A percentile compares a stretch with the other conserved stretches of the same genome.
These are phyloP conservation scores for Ganoderma sinense DNA, from an alignment of 1,284 basidiomycete species.

Conservation along the genomic window DNA sequence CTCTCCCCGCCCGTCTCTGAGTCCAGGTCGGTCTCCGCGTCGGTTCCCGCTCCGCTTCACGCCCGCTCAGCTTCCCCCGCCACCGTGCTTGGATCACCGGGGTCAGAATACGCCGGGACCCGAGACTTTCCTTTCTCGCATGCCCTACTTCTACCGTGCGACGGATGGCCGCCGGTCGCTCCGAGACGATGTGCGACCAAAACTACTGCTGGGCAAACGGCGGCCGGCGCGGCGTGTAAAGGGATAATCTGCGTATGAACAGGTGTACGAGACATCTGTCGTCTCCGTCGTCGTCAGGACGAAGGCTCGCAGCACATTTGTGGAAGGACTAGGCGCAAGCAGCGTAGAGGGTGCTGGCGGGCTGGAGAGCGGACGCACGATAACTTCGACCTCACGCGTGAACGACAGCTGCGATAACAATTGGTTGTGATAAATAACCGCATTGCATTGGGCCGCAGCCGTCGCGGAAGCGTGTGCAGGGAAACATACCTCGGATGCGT, in stretches of 20 bases:
- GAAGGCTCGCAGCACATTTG: constrained; percentile 77
- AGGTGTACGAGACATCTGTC: constrained; percentile 64
- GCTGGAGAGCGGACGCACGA: constrained; percentile 91
- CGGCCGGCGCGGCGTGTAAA: constrained; percentile 67
- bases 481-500: constrained; percentile 81
- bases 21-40: constrained; percentile 76
- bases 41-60: constrained; percentile 57
- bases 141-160: constrained; percentile 81
- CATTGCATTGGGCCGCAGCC: constrained; percentile 12
- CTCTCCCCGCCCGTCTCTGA: constrained; percentile 62
- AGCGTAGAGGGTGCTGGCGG: constrained; percentile 79
- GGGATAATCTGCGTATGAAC: constrained; percentile 77
- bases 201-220: constrained; percentile 91
- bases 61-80: constrained; percentile 59
- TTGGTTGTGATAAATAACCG: not conserved
- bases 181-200: constrained; percentile 92
- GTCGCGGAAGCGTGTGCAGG: constrained; percentile 6
- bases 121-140: constrained; percentile 73
- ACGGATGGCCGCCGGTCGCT: constrained; percentile 83
- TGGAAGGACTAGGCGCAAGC: constrained; percentile 70
- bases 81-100: constrained; percentile 62
- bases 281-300: constrained; percentile 68
- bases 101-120: constrained; percentile 62
- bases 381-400: constrained; percentile 92
- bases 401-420: constrained; percentile 71